phyloP scores from a whole-genome alignment of 2,329 filamentous ascomycete genomes.

The Pyricularia sp. region DNA sequence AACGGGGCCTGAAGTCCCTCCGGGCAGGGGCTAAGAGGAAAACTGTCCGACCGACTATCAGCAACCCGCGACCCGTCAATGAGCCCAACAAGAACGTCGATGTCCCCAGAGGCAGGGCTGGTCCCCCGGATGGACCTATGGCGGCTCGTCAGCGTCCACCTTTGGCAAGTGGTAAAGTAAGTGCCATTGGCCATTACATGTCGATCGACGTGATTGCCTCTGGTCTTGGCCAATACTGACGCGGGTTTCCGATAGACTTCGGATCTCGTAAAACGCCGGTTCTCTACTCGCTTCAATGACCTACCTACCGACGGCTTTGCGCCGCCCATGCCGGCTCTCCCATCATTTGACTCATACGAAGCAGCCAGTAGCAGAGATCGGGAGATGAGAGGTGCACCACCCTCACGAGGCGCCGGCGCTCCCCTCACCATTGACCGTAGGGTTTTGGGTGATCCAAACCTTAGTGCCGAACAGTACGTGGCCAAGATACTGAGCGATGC shows the following conservation, averaged over 20 bases:
- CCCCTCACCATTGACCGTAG: slow-evolving; percentile 59
- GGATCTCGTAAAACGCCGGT: slow-evolving; percentile 86
- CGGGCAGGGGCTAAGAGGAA: slow-evolving; percentile 48
- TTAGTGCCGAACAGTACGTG: slow-evolving; percentile 70
- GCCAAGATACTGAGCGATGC: slow-evolving; percentile 66
- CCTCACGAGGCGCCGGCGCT: slow-evolving; percentile 34
- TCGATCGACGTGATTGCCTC: background rate
- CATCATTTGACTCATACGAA: slow-evolving; percentile 46
- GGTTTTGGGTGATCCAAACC: slow-evolving; percentile 63
- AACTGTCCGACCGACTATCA: slow-evolving; percentile 42
- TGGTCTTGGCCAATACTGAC: background rate
- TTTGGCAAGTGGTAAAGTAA: slow-evolving; percentile 42
- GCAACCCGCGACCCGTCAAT: slow-evolving; percentile 50
- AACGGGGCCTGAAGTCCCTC: slow-evolving; percentile 48
- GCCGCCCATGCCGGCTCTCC: slow-evolving; percentile 60
- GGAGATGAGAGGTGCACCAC: slow-evolving; percentile 34
- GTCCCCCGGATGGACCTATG: slow-evolving; percentile 15
- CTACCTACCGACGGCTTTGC: slow-evolving; percentile 58
- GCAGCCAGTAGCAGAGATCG: slow-evolving; percentile 21
- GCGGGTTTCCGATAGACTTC: slow-evolving; percentile 35
- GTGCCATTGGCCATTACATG: slow-evolving; percentile 9
- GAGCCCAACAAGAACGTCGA: slow-evolving; percentile 38
- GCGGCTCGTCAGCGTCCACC: slow-evolving; percentile 33
- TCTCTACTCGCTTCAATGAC: slow-evolving; percentile 84
- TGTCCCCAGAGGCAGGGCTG: slow-evolving; percentile 18